A percentile compares a stretch with the other conserved stretches of the same genome.
These are phyloP conservation scores for Lomentospora prolificans DNA, from an alignment of 2,329 filamentous ascomycete species.

Conservation along the genomic window DNA sequence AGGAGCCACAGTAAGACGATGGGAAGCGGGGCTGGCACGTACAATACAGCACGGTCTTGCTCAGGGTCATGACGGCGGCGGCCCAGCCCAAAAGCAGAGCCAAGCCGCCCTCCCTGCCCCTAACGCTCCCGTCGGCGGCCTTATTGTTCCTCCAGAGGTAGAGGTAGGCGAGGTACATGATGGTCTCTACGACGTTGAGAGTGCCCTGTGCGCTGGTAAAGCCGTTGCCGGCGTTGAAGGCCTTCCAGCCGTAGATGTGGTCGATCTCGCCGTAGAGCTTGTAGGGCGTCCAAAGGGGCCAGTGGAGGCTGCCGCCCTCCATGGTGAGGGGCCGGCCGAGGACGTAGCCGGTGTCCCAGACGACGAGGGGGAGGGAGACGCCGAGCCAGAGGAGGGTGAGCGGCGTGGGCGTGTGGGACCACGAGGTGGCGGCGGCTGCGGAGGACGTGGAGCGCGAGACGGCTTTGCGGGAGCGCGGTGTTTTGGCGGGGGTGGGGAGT, in stretches of 20 bases:
- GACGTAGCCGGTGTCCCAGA: conserved; percentile 76
- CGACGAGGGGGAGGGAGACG: conserved; percentile 65
- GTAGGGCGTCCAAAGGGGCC: conserved; percentile 68
- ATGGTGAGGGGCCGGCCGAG: conserved; percentile 72
- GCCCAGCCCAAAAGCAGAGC: conserved; percentile 40
- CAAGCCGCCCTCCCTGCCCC: conserved; percentile 31
- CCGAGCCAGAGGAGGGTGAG: conserved; percentile 58
- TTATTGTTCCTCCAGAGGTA: conserved; percentile 23
- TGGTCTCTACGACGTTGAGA: conserved; percentile 60
- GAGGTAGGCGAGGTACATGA: conserved; percentile 52
- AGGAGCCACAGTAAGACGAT: neutral
- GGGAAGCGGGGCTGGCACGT: conserved; percentile 18
- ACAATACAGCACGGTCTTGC: conserved; percentile 55
- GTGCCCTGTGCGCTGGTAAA: conserved; percentile 68
- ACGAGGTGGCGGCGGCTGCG: conserved; percentile 17
- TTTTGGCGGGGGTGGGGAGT: conserved; percentile 12
- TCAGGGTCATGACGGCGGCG: conserved; percentile 49
- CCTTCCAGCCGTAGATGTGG: conserved; percentile 70
- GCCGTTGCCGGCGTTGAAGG: conserved; percentile 56
- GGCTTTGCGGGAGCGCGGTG: conserved; percentile 28
- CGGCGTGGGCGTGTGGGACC: conserved; percentile 35
- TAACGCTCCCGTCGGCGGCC: conserved; percentile 22
- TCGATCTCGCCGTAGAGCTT: conserved; percentile 72
- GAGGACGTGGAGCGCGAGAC: conserved; percentile 18
- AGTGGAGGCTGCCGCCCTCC: conserved; percentile 64